These are phyloP conservation scores for Salix udensis DNA, from an alignment of 345 rosid genomes.

Conservation along the genomic window DNA sequence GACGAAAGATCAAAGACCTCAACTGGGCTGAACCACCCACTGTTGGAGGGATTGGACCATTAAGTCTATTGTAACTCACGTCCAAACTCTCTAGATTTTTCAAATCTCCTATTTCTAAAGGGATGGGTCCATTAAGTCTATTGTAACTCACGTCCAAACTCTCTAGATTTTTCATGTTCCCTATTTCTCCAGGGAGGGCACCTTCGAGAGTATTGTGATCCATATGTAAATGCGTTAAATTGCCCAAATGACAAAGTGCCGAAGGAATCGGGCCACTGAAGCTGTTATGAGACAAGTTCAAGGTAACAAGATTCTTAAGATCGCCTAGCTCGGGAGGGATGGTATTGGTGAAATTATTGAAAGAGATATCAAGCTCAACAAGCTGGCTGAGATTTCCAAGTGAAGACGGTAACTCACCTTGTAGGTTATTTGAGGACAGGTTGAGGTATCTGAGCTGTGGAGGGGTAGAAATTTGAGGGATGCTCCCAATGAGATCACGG, in stretches of 20 bases:
- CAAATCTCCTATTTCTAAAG: no score
- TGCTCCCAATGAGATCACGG: neutral
- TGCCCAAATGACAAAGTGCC: neutral
- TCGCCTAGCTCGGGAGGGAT: no score
- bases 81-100: no score
- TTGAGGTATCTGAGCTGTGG: neutral
- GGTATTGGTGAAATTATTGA: fast-evolving
- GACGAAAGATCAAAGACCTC: no score
- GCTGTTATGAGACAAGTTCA: neutral
- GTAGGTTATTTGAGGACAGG: neutral
- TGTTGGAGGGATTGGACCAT: no score
- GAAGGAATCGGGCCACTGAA: neutral
- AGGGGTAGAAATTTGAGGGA: conserved; percentile 12
- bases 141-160: no score
- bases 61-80: no score
- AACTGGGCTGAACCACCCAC: no score
- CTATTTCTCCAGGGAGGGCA: no score
- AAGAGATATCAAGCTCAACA: neutral
- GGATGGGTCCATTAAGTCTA: no score
- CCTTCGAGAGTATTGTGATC: no score
- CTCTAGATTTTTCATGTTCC: no score
- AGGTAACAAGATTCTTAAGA: neutral
- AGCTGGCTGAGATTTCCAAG: neutral
- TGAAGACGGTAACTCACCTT: conserved; percentile 13
- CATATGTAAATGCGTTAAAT: neutral